Conservation (phyloP, 768 basidiomycete species). For the Boletus rubropictus region DNA sequence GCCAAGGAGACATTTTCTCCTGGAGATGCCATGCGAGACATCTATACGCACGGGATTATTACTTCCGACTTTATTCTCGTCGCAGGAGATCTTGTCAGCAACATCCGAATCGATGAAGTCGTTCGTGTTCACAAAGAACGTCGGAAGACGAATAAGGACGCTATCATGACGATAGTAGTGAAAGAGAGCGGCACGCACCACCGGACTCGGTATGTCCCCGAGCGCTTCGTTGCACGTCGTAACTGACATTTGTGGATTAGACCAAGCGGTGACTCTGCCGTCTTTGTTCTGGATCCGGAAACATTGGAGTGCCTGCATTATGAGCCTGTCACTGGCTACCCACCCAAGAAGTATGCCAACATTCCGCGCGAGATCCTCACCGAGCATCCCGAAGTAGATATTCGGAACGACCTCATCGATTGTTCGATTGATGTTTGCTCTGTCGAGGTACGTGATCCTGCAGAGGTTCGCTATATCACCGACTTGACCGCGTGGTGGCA, state of each 20-base stretch:
- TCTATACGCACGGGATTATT: slow-evolving; percentile 87
- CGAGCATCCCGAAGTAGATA: slow-evolving; percentile 74
- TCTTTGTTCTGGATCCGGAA: slow-evolving; percentile 71
- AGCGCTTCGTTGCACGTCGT: neutral
- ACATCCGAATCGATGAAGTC: slow-evolving; percentile 84
- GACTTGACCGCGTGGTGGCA: slow-evolving; percentile 28
- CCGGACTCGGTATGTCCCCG: slow-evolving; percentile 57
- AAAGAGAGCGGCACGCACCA: slow-evolving; percentile 70
- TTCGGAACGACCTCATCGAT: slow-evolving; percentile 83
- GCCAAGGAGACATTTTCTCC: slow-evolving; percentile 84
- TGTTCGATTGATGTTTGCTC: slow-evolving; percentile 92
- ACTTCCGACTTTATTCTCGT: slow-evolving; percentile 89
- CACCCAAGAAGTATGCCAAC: slow-evolving; percentile 50
- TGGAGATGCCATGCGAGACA: slow-evolving; percentile 89
- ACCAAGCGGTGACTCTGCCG: slow-evolving; percentile 64
- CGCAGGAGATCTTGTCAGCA: slow-evolving; percentile 89
- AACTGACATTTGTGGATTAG: slow-evolving; percentile 32
- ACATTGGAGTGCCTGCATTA: slow-evolving; percentile 84
- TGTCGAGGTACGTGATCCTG: slow-evolving; percentile 59
- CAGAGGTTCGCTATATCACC: neutral
- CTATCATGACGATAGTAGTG: slow-evolving; percentile 94
- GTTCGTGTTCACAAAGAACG: slow-evolving; percentile 85
- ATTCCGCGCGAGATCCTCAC: slow-evolving; percentile 77
- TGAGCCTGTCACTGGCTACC: slow-evolving; percentile 67
- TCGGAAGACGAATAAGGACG: slow-evolving; percentile 81